These are phyloP conservation scores for Solioccasus polychromus DNA, from an alignment of 768 basidiomycete genomes.

Conservation along the genomic window DNA sequence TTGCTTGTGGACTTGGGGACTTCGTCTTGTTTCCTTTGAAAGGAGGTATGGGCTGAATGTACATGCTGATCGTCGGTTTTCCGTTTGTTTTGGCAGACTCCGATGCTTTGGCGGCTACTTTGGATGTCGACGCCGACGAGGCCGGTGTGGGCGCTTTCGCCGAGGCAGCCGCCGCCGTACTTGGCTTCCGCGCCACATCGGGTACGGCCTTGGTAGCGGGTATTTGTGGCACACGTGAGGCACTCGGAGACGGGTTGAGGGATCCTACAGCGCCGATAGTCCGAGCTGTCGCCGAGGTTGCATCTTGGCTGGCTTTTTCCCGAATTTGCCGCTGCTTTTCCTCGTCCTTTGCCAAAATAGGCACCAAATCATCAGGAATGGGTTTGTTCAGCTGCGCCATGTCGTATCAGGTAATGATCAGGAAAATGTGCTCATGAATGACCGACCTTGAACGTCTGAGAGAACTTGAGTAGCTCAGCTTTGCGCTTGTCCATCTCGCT, in stretches of 20 bases:
- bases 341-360: conserved; percentile 91
- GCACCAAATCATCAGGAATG: conserved; percentile 91
- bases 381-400: conserved; percentile 78
- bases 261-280: conserved; percentile 55
- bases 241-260: conserved; percentile 43
- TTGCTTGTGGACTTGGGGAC: conserved; percentile 29
- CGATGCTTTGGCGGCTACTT: conserved; percentile 29
- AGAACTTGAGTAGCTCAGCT: conserved; percentile 91
- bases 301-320: conserved; percentile 73
- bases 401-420: neutral
- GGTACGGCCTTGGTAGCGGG: conserved; percentile 31
- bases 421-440: neutral
- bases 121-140: conserved; percentile 28
- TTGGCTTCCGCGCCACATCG: conserved; percentile 28
- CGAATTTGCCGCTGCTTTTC: conserved; percentile 82
- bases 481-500: conserved; percentile 93
- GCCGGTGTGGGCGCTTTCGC: conserved; percentile 31
- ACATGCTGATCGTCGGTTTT: conserved; percentile 61
- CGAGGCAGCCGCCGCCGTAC: conserved; percentile 20
- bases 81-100: conserved; percentile 36
- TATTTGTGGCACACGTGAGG: conserved; percentile 40
- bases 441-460: conserved; percentile 87
- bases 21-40: conserved; percentile 66
- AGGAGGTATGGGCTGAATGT: conserved; percentile 87
- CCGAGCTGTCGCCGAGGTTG: conserved; percentile 62